These are phyloP conservation scores for Blastobotrys proliferans DNA, from an alignment of 1,139 yeast species.

Conservation along the genomic window DNA sequence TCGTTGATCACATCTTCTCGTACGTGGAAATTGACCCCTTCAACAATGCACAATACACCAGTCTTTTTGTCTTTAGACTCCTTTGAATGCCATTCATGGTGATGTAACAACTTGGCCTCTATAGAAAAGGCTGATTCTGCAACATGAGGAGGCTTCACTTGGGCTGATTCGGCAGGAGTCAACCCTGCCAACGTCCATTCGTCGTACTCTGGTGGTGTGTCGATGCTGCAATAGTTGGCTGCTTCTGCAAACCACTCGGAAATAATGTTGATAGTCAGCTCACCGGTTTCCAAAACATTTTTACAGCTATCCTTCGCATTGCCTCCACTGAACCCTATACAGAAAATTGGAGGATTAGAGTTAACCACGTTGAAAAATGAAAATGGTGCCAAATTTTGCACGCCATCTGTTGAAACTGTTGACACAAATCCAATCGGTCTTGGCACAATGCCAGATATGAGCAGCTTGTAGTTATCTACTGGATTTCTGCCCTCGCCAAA, in stretches of 20 bases:
- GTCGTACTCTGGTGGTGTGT: slow-evolving; percentile 48
- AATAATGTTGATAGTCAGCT: slow-evolving; percentile 54
- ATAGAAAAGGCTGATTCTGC: slow-evolving; percentile 59
- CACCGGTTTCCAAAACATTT: slow-evolving; percentile 49
- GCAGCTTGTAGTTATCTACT: slow-evolving; percentile 47
- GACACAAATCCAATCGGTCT: slow-evolving; percentile 59
- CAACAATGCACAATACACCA: slow-evolving; percentile 45
- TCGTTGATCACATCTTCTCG: slow-evolving; percentile 51
- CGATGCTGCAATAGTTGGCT: slow-evolving; percentile 48
- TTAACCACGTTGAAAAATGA: slow-evolving; percentile 50
- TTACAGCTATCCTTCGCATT: slow-evolving; percentile 46
- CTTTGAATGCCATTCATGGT: slow-evolving; percentile 47
- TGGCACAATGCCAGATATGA: slow-evolving; percentile 51
- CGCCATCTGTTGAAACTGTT: slow-evolving; percentile 43
- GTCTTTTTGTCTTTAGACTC: slow-evolving; percentile 39
- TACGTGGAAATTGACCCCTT: slow-evolving; percentile 55
- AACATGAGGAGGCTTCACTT: slow-evolving; percentile 53
- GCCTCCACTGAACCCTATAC: slow-evolving; percentile 46
- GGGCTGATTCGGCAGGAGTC: slow-evolving; percentile 43
- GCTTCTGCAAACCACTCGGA: slow-evolving; percentile 66
- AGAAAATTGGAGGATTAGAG: slow-evolving; percentile 57
- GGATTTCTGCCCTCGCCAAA: slow-evolving; percentile 42
- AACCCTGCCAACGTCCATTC: slow-evolving; percentile 60
- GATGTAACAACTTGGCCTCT: slow-evolving; percentile 48
- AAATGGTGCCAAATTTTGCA: slow-evolving; percentile 53